Conservation (phyloP, 441 rosid genomes). For the Bocquillonia castaneifolia region DNA sequence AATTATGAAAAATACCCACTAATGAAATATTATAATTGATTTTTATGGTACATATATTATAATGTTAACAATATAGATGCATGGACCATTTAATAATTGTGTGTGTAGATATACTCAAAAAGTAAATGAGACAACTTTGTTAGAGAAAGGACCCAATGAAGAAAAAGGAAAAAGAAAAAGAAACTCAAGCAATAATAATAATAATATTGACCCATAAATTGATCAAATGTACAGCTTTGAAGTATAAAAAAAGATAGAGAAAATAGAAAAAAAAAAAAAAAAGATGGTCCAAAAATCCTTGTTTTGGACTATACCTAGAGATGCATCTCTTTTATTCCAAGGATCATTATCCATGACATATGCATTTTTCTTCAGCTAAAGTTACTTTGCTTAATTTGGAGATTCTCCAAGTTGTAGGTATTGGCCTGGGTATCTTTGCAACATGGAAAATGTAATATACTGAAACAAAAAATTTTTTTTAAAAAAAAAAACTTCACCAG, state of each 20-base stretch:
- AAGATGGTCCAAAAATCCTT: slow-evolving; percentile 31
- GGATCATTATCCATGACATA: slow-evolving; percentile 46
- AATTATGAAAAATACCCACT: no score
- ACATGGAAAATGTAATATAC: slow-evolving; percentile 25
- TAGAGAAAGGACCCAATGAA: slow-evolving; percentile 52
- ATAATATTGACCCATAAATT: slow-evolving; percentile 59
- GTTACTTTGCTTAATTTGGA: slow-evolving; percentile 37
- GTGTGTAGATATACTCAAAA: slow-evolving; percentile 19
- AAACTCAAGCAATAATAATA: slow-evolving; percentile 44
- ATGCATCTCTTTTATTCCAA: slow-evolving; percentile 30
- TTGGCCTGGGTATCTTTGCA: slow-evolving; percentile 32
- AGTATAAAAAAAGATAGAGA: neutral
- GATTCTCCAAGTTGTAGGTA: slow-evolving; percentile 63
- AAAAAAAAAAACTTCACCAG: neutral
- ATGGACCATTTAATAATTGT: no score
- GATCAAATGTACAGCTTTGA: neutral
- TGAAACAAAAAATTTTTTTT: no score
- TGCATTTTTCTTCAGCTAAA: slow-evolving; percentile 36
- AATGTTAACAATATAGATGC: no score
- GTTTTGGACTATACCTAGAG: slow-evolving; percentile 34
- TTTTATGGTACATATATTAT: no score
- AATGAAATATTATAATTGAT: no score
- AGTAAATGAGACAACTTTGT: slow-evolving; percentile 66
- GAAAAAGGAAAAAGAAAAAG: slow-evolving; percentile 35
- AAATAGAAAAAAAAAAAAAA: neutral